Percentiles rank a stretch among this genome's conserved stretches.
Conservation (phyloP, 108 stramenopile genomes). For the Parmales sp. region DNA sequence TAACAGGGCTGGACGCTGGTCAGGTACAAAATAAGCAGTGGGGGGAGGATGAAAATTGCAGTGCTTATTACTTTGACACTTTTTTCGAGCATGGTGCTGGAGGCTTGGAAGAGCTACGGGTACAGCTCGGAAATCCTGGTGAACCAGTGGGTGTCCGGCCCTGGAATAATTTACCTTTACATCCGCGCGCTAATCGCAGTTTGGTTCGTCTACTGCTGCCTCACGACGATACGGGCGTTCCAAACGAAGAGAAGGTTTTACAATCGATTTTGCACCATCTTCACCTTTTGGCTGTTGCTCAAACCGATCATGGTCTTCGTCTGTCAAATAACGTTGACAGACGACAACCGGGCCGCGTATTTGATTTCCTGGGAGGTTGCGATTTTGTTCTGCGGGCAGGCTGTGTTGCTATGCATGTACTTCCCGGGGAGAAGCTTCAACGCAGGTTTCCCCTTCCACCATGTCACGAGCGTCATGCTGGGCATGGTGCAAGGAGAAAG, state of each 20-base stretch:
- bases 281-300: neutral
- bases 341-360: neutral
- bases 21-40: neutral
- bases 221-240: neutral
- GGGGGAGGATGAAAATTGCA: neutral
- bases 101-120: neutral
- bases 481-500: neutral
- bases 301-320: neutral
- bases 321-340: neutral
- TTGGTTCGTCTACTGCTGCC: constrained; percentile 2
- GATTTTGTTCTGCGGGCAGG: neutral
- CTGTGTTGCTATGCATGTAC: neutral
- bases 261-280: neutral
- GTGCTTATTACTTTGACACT: neutral
- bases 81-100: neutral
- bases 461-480: neutral
- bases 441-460: constrained; percentile 5
- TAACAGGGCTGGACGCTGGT: constrained; percentile 5
- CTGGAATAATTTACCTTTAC: neutral
- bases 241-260: neutral
- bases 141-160: neutral
- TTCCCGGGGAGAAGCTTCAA: neutral
- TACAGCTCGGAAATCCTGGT: neutral
- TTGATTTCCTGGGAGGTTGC: neutral
- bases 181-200: neutral